Base-by-base conservation (phyloP, 1,139 yeast genomes). In the Geotrichum candidum region DNA sequence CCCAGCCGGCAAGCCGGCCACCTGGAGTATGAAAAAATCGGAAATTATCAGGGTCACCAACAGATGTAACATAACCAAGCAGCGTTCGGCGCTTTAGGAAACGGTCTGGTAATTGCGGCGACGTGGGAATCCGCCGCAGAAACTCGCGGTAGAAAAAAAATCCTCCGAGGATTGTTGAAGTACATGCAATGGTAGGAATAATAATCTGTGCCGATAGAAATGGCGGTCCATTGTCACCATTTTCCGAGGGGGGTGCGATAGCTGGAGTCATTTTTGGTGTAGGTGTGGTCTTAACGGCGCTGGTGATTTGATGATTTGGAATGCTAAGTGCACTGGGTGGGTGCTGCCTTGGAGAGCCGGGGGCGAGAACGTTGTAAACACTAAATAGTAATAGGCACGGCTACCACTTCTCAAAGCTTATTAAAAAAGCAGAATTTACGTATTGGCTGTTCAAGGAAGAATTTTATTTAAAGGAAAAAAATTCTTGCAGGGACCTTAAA, bases 31-130 rank as follows among this genome's bases (percentile, higher is more conserved):
- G 99, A 70, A 80, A 94, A 67, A 94, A 84, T 61, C 94, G 87
- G 73, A 94, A 94, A 71, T 92, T 92, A 72, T 94, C 99, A 4
- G 97, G 99, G 74, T 94, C 99, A 0, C 98, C 98, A 0, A 94
- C 99, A 2, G 95, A 79, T 0, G 97, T 90, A 5, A 92, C 97
- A 61, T 81, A 80, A 0, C 99, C 99, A 62, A 82, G 81, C n/a
- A 92, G 68, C 67, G 80, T 79, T 35, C 80, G 73, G 13, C 71
- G 74, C n/a, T 78, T 75, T 57, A 73, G 67, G 56, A 67, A 68
- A 23, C 67, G 55, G 52, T 66, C 68, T 11, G 78, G 77, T 23
- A 75, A 53, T 11, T 64, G 63, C n/a, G 63, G 35, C 2, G 75
- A 68, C 57, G 63, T 71, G 2, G 75, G 72, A n/a, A 75, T 67